Base-by-base conservation (phyloP, 306 rosid genomes). In the Vigna hirtella region DNA sequence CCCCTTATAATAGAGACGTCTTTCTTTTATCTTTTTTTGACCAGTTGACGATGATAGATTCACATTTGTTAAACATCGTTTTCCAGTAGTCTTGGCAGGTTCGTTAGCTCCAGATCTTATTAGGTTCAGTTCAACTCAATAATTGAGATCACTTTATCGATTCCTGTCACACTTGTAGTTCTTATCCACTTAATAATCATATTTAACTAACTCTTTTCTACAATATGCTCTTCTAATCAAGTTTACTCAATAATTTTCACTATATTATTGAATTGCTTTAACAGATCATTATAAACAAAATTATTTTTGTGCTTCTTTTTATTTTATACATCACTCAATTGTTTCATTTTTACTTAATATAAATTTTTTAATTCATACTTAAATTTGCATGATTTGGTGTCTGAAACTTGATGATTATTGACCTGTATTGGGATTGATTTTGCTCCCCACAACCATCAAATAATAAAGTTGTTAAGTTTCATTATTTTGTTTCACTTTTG, bases 381-480 rank as follows among this genome's bases (percentile, higher is more conserved):
- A 30, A 30, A 30, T 30, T 30, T 84, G 82, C 79, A 69, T 83
- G 82, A 79, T 83, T 74, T 85, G 90, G 89, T 83, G 94, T 79
- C 71, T 82, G 90, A 83, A 89, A 88, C 77, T 84, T 84, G 65
- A 94, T 91, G 89, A 91, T 89, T 83, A 78, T 83, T 87, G 51
- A 77, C 86, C 86, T 87, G 93, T 86, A 85, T 87, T 86, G 85
- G 84, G 83, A 90, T 87, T 86, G 89, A 90, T 88, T 88, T 88
- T 90, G 94, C 66, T 88, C 97, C 98, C 97, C 94, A 90, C 96
- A 92, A 82, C 76, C 86, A 90, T 77, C 83, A 86, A 88, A 83
- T 88, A 85, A 32, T 82, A 85, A 85, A 90, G 90, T 79, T 55
- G 81, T 65, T 90, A 71, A 70, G 61, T 83, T 87, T 90, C 89